Percentiles rank a stretch among this genome's conserved stretches.
phyloP scores from a whole-genome alignment of 768 basidiomycete genomes.

The Mycena epipterygia region DNA sequence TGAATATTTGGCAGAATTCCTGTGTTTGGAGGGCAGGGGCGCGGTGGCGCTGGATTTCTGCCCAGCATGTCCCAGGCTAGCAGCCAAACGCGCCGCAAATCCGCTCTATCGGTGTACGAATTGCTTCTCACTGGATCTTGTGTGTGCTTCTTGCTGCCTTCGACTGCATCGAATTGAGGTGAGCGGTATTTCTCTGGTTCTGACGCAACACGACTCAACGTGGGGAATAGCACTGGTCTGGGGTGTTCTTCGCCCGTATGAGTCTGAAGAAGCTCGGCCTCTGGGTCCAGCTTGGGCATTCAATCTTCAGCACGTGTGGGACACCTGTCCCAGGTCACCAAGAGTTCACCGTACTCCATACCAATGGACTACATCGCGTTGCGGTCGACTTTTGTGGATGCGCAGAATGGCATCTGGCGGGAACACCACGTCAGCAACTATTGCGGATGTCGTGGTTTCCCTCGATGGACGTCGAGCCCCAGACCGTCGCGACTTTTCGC shows the following conservation, averaged over 20 bases:
- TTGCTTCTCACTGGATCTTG: not conserved
- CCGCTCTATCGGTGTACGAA: not conserved
- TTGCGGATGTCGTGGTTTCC: constrained; percentile 8
- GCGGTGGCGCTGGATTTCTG: not conserved
- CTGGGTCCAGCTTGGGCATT: not conserved
- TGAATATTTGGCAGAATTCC: constrained; percentile 14
- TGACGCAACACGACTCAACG: not conserved
- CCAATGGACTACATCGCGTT: not conserved
- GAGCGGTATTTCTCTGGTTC: not conserved
- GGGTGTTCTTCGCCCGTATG: not conserved
- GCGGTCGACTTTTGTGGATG: constrained; percentile 4
- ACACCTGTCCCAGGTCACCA: not conserved
- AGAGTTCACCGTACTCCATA: not conserved
- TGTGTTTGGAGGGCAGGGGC: not conserved
- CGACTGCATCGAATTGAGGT: not conserved
- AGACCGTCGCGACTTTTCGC: not conserved
- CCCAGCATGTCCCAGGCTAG: not conserved
- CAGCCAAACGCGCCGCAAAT: not conserved
- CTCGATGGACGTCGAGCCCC: not conserved
- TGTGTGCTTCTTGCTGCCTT: not conserved
- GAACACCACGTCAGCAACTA: not conserved
- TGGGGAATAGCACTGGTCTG: not conserved
- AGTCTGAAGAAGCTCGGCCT: not conserved
- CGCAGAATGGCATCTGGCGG: not conserved
- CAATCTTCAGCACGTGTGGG: not conserved